Percentiles rank a stretch among this genome's conserved stretches.
phyloP scores from a whole-genome alignment of 1,284 basidiomycete species.

The Malassezia arunalokei region DNA sequence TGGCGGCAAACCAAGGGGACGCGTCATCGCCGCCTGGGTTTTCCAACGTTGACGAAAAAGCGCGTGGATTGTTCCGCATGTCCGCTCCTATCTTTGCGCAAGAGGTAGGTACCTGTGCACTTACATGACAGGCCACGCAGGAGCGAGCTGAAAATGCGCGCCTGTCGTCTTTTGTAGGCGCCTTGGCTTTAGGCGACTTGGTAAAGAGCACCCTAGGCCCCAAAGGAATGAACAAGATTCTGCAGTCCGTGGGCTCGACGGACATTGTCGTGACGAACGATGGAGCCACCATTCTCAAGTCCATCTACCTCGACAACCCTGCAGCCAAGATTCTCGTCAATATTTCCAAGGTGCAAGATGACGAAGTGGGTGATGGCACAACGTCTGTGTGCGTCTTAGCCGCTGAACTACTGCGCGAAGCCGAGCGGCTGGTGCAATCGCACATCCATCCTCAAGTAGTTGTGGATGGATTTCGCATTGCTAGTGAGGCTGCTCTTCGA shows the following conservation, averaged over 20 bases:
- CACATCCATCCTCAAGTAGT: slow-evolving; percentile 99
- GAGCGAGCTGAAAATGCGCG: slow-evolving; percentile 96
- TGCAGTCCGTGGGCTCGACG: slow-evolving; percentile 79
- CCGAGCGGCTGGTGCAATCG: slow-evolving; percentile 76
- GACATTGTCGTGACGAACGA: slow-evolving; percentile 97
- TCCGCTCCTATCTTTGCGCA: slow-evolving; percentile 44
- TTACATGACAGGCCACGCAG: slow-evolving; percentile 60
- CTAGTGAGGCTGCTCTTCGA: slow-evolving; percentile 68
- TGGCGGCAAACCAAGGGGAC: too few relatives aligned
- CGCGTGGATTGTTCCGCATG: slow-evolving; percentile 15
- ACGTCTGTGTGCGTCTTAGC: slow-evolving; percentile 88
- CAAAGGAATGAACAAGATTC: slow-evolving; percentile 88
- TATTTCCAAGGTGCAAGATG: slow-evolving; percentile 99
- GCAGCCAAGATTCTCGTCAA: slow-evolving; percentile 99
- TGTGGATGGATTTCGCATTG: slow-evolving; percentile 92
- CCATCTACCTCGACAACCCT: slow-evolving; percentile 93
- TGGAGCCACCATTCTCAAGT: slow-evolving; percentile 93
- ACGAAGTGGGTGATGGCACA: slow-evolving; percentile 96
- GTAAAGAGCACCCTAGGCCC: slow-evolving; percentile 97
- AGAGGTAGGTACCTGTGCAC: slow-evolving; percentile 18
- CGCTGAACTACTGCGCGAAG: slow-evolving; percentile 81
- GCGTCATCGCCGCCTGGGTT: too few relatives aligned
- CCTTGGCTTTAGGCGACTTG: slow-evolving; percentile 87
- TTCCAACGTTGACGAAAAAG: too few relatives aligned
- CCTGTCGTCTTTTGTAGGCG: slow-evolving; percentile 93